Conservation (phyloP, 2,329 filamentous ascomycete genomes). For the Paecilomyces sp. region DNA sequence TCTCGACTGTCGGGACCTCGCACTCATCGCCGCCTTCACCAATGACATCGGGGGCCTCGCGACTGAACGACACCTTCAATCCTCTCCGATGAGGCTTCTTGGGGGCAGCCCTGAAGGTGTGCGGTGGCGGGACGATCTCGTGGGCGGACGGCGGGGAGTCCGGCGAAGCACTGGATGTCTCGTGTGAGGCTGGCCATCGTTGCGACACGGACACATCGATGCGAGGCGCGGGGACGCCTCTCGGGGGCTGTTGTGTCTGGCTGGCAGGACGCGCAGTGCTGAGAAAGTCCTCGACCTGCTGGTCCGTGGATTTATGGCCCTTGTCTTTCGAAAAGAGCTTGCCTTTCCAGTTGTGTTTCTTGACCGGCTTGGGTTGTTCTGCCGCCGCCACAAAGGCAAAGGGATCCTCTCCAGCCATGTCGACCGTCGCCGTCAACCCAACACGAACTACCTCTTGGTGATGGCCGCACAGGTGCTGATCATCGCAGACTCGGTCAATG, state of each 20-base stretch:
- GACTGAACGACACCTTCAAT: conserved; percentile 66
- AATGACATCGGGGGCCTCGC: conserved; percentile 70
- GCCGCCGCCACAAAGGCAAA: conserved; percentile 26
- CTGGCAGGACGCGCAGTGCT: conserved; percentile 40
- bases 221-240: conserved; percentile 20
- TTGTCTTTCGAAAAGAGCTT: conserved; percentile 44
- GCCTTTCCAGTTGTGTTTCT: conserved; percentile 39
- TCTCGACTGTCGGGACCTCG: conserved; percentile 62
- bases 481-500: not conserved
- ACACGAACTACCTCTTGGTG: not conserved
- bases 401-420: conserved; percentile 30
- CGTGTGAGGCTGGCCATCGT: conserved; percentile 24
- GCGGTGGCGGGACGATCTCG: conserved; percentile 8
- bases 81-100: conserved; percentile 53
- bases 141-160: conserved; percentile 9
- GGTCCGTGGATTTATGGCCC: conserved; percentile 30
- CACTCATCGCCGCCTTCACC: conserved; percentile 88
- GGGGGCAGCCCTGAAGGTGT: conserved; percentile 16
- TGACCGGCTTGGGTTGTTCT: conserved; percentile 23
- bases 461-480: not conserved
- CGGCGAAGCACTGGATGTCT: conserved; percentile 14
- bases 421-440: conserved; percentile 1
- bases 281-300: conserved; percentile 52
- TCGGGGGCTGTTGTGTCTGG: conserved; percentile 18
- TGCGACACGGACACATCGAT: conserved; percentile 27